These are phyloP conservation scores for Eucalyptus erythrocorys DNA, from an alignment of 345 rosid genomes.

Conservation along the genomic window DNA sequence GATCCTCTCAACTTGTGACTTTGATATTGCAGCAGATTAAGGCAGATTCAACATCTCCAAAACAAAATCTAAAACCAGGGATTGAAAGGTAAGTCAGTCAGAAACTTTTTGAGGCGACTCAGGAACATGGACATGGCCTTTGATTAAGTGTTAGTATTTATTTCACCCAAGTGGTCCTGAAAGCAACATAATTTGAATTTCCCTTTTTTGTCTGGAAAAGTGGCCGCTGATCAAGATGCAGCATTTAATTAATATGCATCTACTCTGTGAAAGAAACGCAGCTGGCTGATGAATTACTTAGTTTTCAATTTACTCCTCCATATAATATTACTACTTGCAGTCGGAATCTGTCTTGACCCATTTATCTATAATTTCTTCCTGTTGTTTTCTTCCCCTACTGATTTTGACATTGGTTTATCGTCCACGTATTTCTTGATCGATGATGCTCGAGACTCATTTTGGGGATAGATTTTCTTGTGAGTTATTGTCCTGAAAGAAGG, in stretches of 20 bases:
- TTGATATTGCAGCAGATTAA: background rate
- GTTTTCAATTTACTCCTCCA: background rate
- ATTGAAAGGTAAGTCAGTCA: background rate
- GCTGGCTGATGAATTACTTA: background rate
- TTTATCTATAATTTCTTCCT: conserved; percentile 34
- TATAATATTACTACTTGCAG: conserved; percentile 31
- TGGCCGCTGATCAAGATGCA: background rate
- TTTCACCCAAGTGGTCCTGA: background rate
- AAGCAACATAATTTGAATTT: background rate
- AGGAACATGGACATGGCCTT: background rate
- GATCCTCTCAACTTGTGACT: background rate
- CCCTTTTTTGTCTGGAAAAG: background rate
- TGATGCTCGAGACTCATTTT: conserved; percentile 30
- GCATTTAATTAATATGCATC: background rate
- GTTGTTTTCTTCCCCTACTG: conserved; percentile 7
- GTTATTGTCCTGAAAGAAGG: conserved; percentile 36
- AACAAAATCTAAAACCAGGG: background rate
- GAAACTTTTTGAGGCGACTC: background rate
- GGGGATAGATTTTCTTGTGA: conserved; percentile 63
- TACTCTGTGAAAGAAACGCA: background rate
- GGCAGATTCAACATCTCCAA: background rate
- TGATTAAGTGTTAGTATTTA: background rate
- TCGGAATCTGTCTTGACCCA: conserved; percentile 93
- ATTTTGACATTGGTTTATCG: conserved; percentile 15
- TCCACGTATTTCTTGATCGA: conserved; percentile 32